Percentiles rank a stretch among this genome's conserved stretches.
Evolutionary conservation across 768 basidiomycete genomes (phyloP).

Genomic region (Lentinula guzmanii): DNA sequence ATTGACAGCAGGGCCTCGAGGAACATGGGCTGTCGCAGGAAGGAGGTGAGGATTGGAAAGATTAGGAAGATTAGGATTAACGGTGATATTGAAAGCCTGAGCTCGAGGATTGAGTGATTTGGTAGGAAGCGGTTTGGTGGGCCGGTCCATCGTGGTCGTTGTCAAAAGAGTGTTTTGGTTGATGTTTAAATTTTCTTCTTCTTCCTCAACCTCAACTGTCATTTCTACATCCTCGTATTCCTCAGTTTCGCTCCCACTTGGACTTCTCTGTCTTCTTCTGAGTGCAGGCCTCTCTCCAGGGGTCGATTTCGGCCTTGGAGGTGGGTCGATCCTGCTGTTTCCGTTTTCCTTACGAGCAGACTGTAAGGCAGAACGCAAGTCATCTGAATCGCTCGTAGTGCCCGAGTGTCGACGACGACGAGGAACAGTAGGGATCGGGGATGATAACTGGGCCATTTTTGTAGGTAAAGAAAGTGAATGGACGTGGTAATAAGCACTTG

Average conservation of each 20-base stretch:
- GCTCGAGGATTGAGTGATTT: conserved; percentile 10
- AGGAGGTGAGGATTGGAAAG: conserved; percentile 73
- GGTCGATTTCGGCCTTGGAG: conserved; percentile 70
- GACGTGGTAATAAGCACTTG: not conserved
- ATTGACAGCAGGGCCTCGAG: conserved; percentile 28
- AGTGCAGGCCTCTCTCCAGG: conserved; percentile 55
- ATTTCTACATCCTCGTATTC: conserved; percentile 25
- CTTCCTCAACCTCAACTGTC: conserved; percentile 17
- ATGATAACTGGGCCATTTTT: conserved; percentile 1
- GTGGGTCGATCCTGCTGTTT: conserved; percentile 33
- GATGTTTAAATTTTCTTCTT: conserved; percentile 6
- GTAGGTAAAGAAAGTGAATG: not conserved
- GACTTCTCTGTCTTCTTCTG: conserved; percentile 40
- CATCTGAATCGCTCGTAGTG: not conserved
- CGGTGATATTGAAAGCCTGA: conserved; percentile 16
- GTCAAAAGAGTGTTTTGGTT: conserved; percentile 8
- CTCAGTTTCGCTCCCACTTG: conserved; percentile 25
- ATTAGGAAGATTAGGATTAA: conserved; percentile 39
- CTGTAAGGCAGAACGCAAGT: conserved; percentile 1
- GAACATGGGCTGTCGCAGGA: conserved; percentile 75
- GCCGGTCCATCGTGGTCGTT: conserved; percentile 30
- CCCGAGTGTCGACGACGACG: conserved; percentile 6
- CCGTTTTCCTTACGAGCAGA: conserved; percentile 3
- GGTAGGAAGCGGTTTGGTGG: conserved; percentile 58
- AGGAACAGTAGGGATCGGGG: conserved; percentile 3